Evolutionary conservation across 495 filamentous ascomycete species (phyloP).

Genomic region (Hyaloscypha hepaticicola): DNA sequence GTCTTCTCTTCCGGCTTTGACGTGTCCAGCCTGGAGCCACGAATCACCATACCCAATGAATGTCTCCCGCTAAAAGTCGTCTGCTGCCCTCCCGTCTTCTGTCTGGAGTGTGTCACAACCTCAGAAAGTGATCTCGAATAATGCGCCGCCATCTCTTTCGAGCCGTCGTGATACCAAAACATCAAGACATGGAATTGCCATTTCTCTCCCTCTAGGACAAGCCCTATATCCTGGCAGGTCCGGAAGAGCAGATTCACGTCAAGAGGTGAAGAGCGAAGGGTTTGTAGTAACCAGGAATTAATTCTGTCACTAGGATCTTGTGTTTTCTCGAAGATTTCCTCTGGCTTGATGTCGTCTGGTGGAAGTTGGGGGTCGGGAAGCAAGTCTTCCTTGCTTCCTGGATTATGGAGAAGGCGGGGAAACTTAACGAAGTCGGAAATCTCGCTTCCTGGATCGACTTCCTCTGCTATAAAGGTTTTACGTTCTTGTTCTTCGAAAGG

Average conservation of each 20-base stretch:
- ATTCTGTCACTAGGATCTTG: background rate
- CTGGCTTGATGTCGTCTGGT: background rate
- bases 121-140: background rate
- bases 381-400: background rate
- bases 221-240: background rate
- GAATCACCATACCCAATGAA: background rate
- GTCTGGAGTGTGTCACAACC: background rate
- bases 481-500: conserved; percentile 6
- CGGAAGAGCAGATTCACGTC: conserved; percentile 6
- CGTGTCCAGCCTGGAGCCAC: background rate
- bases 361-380: background rate
- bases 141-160: background rate
- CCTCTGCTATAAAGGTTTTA: background rate
- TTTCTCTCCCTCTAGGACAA: background rate
- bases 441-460: background rate
- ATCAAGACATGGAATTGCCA: conserved; percentile 8
- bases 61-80: background rate
- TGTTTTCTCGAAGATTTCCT: background rate
- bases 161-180: conserved; percentile 12
- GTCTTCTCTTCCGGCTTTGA: background rate
- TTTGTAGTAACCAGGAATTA: conserved; percentile 1
- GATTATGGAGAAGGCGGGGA: background rate
- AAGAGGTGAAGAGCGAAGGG: background rate
- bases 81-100: background rate
- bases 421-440: conserved; percentile 12